Conservation (phyloP, 768 basidiomycete species). For the Cyathus striatus region DNA sequence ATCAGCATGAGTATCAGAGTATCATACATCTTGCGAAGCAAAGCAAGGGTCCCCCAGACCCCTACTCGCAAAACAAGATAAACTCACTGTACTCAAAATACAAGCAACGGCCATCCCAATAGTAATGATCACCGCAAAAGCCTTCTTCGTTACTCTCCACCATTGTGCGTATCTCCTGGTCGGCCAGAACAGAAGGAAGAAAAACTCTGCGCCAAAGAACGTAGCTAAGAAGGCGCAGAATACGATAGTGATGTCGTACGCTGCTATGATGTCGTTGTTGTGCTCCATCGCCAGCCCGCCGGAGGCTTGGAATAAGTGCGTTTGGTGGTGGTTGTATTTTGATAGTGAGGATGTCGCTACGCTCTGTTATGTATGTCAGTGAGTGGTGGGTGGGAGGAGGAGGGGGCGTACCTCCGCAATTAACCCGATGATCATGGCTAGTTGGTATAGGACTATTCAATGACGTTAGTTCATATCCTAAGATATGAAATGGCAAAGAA, state of each 20-base stretch:
- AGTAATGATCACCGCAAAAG: conserved; percentile 17
- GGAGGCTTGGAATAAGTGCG: conserved; percentile 16
- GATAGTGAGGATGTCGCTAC: conserved; percentile 28
- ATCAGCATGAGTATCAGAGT: background rate
- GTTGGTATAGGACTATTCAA: conserved; percentile 7
- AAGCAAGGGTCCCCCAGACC: no score
- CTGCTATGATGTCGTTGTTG: conserved; percentile 24
- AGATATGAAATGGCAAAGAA: background rate
- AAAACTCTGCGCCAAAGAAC: conserved; percentile 28
- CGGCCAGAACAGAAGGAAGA: conserved; percentile 30
- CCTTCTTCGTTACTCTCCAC: conserved; percentile 17
- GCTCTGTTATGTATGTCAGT: no score
- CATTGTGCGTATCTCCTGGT: conserved; percentile 21
- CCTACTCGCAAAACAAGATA: no score
- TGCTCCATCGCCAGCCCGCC: conserved; percentile 14
- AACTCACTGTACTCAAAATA: conserved; percentile 24
- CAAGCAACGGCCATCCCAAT: conserved; percentile 20
- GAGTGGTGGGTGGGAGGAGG: no score
- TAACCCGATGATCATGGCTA: conserved; percentile 24
- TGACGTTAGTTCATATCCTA: no score
- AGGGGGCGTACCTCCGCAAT: conserved; percentile 21
- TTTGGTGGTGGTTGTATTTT: conserved; percentile 25
- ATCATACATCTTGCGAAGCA: no score
- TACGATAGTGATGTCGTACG: conserved; percentile 23
- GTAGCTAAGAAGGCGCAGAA: conserved; percentile 29